Evolutionary conservation across 257 asterid genomes (phyloP), one percentile per base, ranked within the genome.

Genomic region (Przewalskia tangutica): DNA sequence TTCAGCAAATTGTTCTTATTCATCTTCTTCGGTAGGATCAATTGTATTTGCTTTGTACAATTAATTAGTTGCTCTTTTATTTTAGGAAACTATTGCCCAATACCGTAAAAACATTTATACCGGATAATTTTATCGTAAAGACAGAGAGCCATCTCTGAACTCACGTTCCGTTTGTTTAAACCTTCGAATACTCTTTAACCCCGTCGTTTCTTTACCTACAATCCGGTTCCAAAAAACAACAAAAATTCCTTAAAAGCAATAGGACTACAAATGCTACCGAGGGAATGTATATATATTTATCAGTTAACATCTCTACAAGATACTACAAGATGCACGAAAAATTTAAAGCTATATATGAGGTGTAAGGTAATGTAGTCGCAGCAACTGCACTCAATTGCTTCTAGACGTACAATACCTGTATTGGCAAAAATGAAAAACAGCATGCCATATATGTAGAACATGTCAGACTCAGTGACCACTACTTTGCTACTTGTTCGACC

Each of bases 401-500:
- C 54, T 38, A 8, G 36, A 59, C 40, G 62, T 55, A 55, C 62
- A 55, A 17, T 38, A 65, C 66, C 42, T 16, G 32, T 1, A 81
- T 50, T 56, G 81, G 55, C 13, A 82, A 75, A 53, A 48, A 8
- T 17, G 36, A 20, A 44, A 17, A 36, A 16, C 0, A 40, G 78
- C 62, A 55, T 14, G 62, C 16, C 23, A 55, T 55, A 55, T 44
- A 44, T 44, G 16, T 70, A 64, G 71, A 64, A 42, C 40, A 44
- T 64, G 73, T 64, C 18, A 70, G 40, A 5, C 58, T 5, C 7
- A 44, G 58, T 18, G 2, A 7, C 38, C 65, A 42, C 53, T 66
- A 85, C 85, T 86, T 78, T 11, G 87, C 85, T 70, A 68, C 87
- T 85, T 87, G 88, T 81, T 87, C 87, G 53, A 87, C 63, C 51